phyloP scores from a whole-genome alignment of 257 asterid species.

The Nicotiana tomentosiformis region DNA sequence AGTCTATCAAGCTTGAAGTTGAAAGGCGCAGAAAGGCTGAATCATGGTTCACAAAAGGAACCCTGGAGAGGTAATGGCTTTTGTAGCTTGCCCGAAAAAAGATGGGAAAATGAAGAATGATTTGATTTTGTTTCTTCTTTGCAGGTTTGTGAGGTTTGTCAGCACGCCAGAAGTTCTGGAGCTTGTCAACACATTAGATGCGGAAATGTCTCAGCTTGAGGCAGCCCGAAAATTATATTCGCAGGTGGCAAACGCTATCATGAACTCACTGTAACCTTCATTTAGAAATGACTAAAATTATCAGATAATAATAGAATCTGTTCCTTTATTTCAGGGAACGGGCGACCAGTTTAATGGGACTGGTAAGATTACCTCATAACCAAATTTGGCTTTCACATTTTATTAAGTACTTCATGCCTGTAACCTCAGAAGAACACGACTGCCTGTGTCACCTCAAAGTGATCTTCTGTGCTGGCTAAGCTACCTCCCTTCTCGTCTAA shows the following conservation, averaged over 20 bases:
- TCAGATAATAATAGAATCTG: neutral
- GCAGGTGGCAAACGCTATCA: constrained; percentile 36
- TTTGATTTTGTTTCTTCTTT: constrained; percentile 4
- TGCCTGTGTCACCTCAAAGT: neutral
- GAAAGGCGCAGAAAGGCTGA: constrained; percentile 48
- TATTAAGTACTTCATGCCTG: neutral
- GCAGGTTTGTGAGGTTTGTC: constrained; percentile 87
- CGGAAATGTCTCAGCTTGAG: constrained; percentile 91
- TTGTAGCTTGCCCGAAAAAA: constrained; percentile 9
- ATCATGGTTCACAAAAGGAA: constrained; percentile 92
- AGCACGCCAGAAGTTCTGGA: constrained; percentile 89
- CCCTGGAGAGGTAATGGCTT: constrained; percentile 71
- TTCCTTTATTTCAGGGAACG: constrained; percentile 52
- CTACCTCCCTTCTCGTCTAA: neutral
- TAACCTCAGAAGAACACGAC: neutral
- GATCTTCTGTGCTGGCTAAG: neutral
- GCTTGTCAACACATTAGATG: constrained; percentile 61
- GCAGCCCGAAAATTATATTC: constrained; percentile 78
- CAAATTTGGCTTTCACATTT: constrained; percentile 1
- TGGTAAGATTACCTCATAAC: constrained; percentile 18
- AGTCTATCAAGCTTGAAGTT: constrained; percentile 74
- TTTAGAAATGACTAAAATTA: neutral
- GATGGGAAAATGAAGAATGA: constrained; percentile 5
- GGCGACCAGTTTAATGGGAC: constrained; percentile 58
- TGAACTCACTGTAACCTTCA: neutral